Evolutionary conservation across 768 basidiomycete genomes (phyloP).

Genomic region (Leccinum boreale): DNA sequence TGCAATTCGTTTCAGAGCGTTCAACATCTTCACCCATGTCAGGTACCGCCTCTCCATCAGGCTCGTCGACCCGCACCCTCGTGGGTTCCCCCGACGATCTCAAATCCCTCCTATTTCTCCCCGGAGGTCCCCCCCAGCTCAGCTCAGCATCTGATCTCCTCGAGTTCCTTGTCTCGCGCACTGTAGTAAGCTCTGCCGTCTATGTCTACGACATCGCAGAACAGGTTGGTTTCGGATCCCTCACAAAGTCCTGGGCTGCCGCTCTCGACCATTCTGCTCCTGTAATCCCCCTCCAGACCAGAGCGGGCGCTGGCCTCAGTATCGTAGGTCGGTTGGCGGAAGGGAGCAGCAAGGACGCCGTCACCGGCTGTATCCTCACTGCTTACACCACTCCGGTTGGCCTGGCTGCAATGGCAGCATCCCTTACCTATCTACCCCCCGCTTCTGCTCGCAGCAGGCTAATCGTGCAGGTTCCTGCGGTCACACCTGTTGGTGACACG

Average conservation of each 20-base stretch:
- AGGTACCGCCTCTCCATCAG: not conserved
- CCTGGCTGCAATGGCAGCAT: slow-evolving; percentile 77
- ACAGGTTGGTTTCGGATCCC: slow-evolving; percentile 75
- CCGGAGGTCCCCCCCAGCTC: slow-evolving; percentile 5
- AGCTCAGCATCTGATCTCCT: slow-evolving; percentile 57
- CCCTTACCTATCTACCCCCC: slow-evolving; percentile 68
- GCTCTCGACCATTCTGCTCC: slow-evolving; percentile 42
- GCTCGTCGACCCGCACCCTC: slow-evolving; percentile 32
- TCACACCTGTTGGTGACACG: slow-evolving; percentile 59
- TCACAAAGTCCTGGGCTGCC: slow-evolving; percentile 64
- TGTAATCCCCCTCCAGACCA: slow-evolving; percentile 72
- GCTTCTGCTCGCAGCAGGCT: slow-evolving; percentile 63
- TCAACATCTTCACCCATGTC: not conserved
- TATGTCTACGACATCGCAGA: slow-evolving; percentile 84
- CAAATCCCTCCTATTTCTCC: slow-evolving; percentile 15
- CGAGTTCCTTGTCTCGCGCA: slow-evolving; percentile 64
- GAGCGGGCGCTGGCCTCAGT: slow-evolving; percentile 79
- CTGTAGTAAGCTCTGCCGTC: slow-evolving; percentile 57
- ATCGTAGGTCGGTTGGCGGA: slow-evolving; percentile 78
- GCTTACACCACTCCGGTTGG: slow-evolving; percentile 84
- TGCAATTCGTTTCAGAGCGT: not conserved
- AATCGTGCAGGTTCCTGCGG: slow-evolving; percentile 79
- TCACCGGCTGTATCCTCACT: slow-evolving; percentile 59
- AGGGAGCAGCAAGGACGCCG: slow-evolving; percentile 68
- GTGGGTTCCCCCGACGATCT: slow-evolving; percentile 32